phyloP scores from a whole-genome alignment of 2,329 filamentous ascomycete genomes.

The Tolypocladium paradoxum region DNA sequence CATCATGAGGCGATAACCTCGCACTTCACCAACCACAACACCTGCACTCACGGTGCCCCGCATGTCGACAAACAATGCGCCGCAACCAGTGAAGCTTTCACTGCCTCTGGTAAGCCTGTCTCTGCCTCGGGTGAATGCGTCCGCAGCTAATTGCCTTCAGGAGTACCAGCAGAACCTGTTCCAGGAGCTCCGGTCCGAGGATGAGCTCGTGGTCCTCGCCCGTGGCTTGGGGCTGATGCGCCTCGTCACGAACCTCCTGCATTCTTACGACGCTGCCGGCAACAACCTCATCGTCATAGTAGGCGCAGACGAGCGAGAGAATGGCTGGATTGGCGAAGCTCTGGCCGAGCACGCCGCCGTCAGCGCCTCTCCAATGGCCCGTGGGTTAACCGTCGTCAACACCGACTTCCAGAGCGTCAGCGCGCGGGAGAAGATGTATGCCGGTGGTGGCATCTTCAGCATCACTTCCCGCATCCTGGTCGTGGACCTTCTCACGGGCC shows the following conservation, averaged over 20 bases:
- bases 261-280: constrained; percentile 91
- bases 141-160: constrained; percentile 23
- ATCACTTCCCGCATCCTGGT: constrained; percentile 93
- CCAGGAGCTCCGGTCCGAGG: constrained; percentile 76
- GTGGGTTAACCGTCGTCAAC: constrained; percentile 84
- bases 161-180: constrained; percentile 95
- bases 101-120: constrained; percentile 39
- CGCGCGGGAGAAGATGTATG: constrained; percentile 84
- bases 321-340: constrained; percentile 93
- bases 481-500: constrained; percentile 77
- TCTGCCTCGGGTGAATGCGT: background rate
- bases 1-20: background rate
- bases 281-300: constrained; percentile 87
- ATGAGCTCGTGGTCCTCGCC: constrained; percentile 87
- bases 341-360: constrained; percentile 91
- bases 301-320: constrained; percentile 84
- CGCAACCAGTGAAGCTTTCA: constrained; percentile 69
- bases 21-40: background rate
- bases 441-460: constrained; percentile 81
- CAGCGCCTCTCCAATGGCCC: constrained; percentile 69
- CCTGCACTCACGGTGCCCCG: constrained; percentile 9
- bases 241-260: constrained; percentile 88
- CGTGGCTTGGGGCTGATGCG: constrained; percentile 86
- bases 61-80: constrained; percentile 44
- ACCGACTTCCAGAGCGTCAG: constrained; percentile 86